Evolutionary conservation across 306 rosid species (phyloP).

Genomic region (Lathyrus sativus): DNA sequence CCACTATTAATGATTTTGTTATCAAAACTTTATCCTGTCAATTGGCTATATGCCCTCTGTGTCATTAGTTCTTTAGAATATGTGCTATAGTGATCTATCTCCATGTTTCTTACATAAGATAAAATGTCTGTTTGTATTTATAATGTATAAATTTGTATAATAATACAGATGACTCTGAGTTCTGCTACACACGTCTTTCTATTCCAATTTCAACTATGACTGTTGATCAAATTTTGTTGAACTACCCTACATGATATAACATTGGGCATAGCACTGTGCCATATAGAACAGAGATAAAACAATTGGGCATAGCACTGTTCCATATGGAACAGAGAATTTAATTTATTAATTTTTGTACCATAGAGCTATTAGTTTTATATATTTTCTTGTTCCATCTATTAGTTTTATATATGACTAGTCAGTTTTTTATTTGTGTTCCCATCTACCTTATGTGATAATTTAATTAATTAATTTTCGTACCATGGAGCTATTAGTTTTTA

Average conservation of each 20-base stretch:
- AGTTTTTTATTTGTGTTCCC: neutral
- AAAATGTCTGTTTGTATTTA: no score
- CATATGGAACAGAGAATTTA: no score
- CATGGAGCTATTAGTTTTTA: no score
- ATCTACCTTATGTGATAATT: neutral
- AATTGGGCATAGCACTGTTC: no score
- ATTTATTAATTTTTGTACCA: no score
- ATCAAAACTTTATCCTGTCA: neutral
- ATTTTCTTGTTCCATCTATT: no score
- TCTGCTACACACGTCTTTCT: neutral
- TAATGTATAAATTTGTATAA: neutral
- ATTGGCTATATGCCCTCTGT: neutral
- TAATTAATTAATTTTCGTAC: slow-evolving; percentile 8
- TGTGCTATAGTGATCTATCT: slow-evolving; percentile 1
- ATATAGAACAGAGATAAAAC: no score
- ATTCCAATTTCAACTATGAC: neutral
- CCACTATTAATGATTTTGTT: neutral
- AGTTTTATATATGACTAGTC: neutral
- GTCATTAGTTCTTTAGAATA: neutral
- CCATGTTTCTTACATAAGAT: neutral
- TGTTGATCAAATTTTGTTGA: neutral
- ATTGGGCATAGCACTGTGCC: no score
- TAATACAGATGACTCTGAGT: neutral
- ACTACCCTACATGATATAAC: neutral
- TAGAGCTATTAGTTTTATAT: no score